Base-by-base conservation (phyloP, 78 protist genomes). In the Dictyostelium intermedium region DNA sequence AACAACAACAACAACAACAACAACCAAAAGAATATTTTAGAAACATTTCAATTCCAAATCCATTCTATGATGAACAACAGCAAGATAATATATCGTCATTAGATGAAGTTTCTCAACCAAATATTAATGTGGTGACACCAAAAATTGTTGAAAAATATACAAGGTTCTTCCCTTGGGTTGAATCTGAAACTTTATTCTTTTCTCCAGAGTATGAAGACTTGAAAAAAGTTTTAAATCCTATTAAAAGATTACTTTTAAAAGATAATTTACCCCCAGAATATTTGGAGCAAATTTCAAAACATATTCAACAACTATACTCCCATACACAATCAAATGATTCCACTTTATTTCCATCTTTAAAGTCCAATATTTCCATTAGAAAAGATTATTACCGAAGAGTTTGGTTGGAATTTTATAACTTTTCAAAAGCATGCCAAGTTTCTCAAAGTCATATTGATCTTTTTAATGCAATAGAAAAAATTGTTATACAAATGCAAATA, bases 111-210 rank as follows among this genome's bases (percentile, higher is more conserved):
- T 35, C 50, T n/a, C 43, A 41, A 41, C 60, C 30, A 27, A 60
- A 20, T 23, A 45, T 74, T 6, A 39, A 60, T 37, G 43, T 77
- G 11, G 41, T 50, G 4, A 13, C 83, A 45, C 61, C 85, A n/a
- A 69, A 50, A n/a, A 60, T 74, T 10, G 92, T 60, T 39, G 92
- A 86, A 61, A 86, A 86, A 25, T 77, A 86, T 50, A 86, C 92
- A 0, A 34, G 92, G 4, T 86, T 74, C 41, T 86, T 61, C 66
- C 92, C 92, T 6, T 86, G 92, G 92, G 45, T 77, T 20, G 82
- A 86, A 30, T 3, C 43, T 13, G 92, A 86, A 14, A 86, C 92
- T 39, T 13, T 86, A 23, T 77, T 86, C 23, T 86, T 77, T 47
- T 77, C 83, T 9, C 25, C 56, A 3, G 84, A 86, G 41, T 14